Evolutionary conservation across 371 early-diverging fungal genomes (phyloP), one percentile per base, ranked within the genome.

Genomic region (Mortierella sp.): DNA sequence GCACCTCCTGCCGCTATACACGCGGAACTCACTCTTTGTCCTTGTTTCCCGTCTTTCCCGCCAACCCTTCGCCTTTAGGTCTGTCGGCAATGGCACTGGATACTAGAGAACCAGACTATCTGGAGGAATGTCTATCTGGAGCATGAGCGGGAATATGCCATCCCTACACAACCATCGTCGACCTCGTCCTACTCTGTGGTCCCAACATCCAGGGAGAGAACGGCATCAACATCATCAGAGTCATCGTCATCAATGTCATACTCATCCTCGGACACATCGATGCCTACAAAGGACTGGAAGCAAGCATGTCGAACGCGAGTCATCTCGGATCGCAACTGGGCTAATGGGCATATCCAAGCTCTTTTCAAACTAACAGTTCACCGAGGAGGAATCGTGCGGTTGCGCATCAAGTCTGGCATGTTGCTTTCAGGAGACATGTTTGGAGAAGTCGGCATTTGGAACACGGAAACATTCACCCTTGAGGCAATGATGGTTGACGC

Each of bases 41-140:
- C n/a, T 13, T 54, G 44, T 37, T 39, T 47, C 44, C 19, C 21
- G 1, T 34, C 1, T 22, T 17, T 45, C 17, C 28, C 17, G 9
- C 25, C 37, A 16, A 19, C 19, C 10, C 4, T 21, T 19, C 17
- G 6, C 3, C 2, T 28, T n/a, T 57, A 74, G 76, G 76, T 74
- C 21, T 74, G 55, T 19, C 68, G 76, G 10, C 55, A 63, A 49
- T 74, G 76, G 76, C 64, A 68, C 54, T 63, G 68, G 68, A 67
- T 74, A 6, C 39, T 68, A 16, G 29, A 47, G 21, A 68, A 74
- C 45, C 76, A 67, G 50, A 52, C 64, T n/a, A 21, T 74, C 1
- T 74, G 74, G 74, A 67, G 37, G 37, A 52, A 22, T 16, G 31
- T 60, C 19, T 68, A 57, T 56, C 49, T 60, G 34, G 57, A 59